A percentile compares a stretch with the other conserved stretches of the same genome.
Conservation (phyloP, 257 asterid species). For the Petunia axillaris region DNA sequence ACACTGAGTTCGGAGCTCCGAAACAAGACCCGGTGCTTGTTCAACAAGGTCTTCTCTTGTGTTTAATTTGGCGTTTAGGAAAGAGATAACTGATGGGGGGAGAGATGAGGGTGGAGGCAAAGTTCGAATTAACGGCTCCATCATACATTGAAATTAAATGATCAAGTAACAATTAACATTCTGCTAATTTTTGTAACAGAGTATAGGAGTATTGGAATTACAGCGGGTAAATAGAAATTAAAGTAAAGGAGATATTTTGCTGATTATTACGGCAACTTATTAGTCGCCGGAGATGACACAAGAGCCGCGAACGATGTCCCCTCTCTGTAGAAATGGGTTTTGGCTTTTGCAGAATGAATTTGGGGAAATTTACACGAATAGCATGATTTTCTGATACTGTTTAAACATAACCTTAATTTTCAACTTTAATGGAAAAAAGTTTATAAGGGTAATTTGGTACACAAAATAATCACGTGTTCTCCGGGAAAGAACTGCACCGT, state of each 20-base stretch:
- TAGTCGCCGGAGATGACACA: slow-evolving; percentile 1
- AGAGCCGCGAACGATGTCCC: slow-evolving; percentile 12
- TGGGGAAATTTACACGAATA: too few relatives aligned
- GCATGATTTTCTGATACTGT: too few relatives aligned
- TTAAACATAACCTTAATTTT: too few relatives aligned
- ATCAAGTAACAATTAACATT: neutral
- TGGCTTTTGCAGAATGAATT: neutral
- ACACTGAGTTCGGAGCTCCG: slow-evolving; percentile 70
- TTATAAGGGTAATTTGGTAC: too few relatives aligned
- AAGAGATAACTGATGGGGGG: slow-evolving; percentile 58
- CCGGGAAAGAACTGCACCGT: too few relatives aligned
- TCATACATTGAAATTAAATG: slow-evolving; percentile 17
- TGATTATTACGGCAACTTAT: neutral
- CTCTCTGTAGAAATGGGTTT: neutral
- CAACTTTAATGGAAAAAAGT: too few relatives aligned
- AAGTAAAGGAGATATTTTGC: neutral
- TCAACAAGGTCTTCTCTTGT: slow-evolving; percentile 60
- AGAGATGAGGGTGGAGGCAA: slow-evolving; percentile 70
- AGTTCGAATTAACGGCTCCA: slow-evolving; percentile 37
- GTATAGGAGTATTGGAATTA: neutral
- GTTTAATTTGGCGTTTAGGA: slow-evolving; percentile 66
- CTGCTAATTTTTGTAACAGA: slow-evolving; percentile 10
- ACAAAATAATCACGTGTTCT: too few relatives aligned
- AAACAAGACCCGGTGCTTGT: slow-evolving; percentile 60
- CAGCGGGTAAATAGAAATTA: neutral